Evolutionary conservation across 2,329 filamentous ascomycete genomes (phyloP).

Genomic region (Pseudogymnoascus sp.): DNA sequence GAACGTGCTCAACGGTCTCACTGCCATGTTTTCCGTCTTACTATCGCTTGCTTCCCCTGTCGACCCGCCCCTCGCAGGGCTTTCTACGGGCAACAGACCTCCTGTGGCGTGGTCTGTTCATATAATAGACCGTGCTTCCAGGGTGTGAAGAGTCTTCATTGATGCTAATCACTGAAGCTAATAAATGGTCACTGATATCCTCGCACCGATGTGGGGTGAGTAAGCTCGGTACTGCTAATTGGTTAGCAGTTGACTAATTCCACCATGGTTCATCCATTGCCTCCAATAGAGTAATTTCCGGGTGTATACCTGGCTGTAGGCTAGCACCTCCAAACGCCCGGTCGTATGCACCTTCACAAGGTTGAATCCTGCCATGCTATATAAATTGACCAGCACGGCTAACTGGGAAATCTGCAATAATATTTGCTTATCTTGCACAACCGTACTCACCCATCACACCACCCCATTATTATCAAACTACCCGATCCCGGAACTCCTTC

Average conservation of each 20-base stretch:
- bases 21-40: not conserved
- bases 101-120: not conserved
- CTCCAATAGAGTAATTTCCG: constrained; percentile 2
- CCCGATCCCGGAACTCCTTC: not conserved
- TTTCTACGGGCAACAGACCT: not conserved
- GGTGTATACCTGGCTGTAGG: not conserved
- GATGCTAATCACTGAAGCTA: too few species aligned
- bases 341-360: not conserved
- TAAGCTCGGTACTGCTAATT: too few species aligned
- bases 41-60: not conserved
- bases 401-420: not conserved
- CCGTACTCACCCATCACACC: not conserved
- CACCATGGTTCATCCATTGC: not conserved
- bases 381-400: constrained; percentile 4
- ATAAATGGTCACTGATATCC: too few species aligned
- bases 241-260: too few species aligned
- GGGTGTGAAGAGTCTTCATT: too few species aligned
- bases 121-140: too few species aligned
- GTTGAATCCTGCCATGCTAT: not conserved
- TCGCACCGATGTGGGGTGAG: too few species aligned
- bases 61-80: not conserved
- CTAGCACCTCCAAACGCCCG: not conserved
- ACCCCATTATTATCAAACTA: not conserved
- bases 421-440: constrained; percentile 1
- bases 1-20: not conserved